A percentile compares a stretch with the other conserved stretches of the same genome.
phyloP scores from a whole-genome alignment of 257 asterid species.

The Solanum clarkiae region DNA sequence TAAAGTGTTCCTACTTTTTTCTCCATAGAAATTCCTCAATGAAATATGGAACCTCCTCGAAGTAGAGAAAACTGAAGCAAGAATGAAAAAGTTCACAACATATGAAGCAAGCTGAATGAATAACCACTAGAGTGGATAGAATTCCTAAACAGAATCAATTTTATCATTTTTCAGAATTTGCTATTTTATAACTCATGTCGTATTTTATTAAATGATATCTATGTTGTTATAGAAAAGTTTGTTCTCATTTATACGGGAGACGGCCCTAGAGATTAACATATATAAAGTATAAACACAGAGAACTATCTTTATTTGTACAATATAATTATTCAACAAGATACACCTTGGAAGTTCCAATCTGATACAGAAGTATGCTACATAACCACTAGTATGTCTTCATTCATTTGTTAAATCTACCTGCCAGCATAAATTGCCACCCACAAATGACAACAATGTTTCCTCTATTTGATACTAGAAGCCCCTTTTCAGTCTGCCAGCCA shows the following conservation, averaged over 20 bases:
- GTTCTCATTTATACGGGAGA: background rate
- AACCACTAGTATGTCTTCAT: background rate
- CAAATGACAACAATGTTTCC: background rate
- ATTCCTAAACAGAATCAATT: no score
- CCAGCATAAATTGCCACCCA: background rate
- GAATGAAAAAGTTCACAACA: no score
- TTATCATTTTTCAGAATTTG: no score
- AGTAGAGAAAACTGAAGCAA: no score
- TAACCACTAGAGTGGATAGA: no score
- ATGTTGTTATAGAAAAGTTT: no score
- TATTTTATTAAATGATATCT: no score
- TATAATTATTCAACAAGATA: background rate
- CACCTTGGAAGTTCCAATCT: background rate
- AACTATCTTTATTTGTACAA: background rate
- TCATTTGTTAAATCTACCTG: background rate
- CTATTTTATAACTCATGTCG: no score
- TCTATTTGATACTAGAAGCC: background rate
- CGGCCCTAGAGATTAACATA: background rate
- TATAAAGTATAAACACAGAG: background rate
- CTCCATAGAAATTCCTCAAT: background rate
- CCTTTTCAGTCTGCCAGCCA: background rate
- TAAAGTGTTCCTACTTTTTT: background rate
- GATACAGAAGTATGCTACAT: background rate
- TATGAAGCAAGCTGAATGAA: no score
- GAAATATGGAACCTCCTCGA: no score